A percentile compares a stretch with the other conserved stretches of the same genome.
phyloP scores from a whole-genome alignment of 1,139 yeast genomes.

The Yamadazyma pseudoaaseri region DNA sequence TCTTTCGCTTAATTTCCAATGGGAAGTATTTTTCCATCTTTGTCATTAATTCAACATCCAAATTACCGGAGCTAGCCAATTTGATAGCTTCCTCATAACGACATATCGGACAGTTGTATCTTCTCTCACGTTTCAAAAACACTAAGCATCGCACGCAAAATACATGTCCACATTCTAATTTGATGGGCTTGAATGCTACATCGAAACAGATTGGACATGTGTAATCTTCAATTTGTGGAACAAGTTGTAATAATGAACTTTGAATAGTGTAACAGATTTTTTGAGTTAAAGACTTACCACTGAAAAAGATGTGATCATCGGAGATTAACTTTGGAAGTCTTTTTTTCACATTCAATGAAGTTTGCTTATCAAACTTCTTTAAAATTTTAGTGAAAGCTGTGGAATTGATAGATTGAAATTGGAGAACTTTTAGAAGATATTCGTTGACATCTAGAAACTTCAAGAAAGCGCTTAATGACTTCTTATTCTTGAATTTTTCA shows the following conservation, averaged over 20 bases:
- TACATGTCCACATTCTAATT: constrained; percentile 60
- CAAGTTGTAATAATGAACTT: constrained; percentile 48
- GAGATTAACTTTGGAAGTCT: constrained; percentile 48
- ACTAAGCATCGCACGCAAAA: constrained; percentile 74
- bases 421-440: constrained; percentile 54
- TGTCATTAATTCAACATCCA: constrained; percentile 54
- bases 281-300: constrained; percentile 52
- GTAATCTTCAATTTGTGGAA: constrained; percentile 76
- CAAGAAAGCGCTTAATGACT: constrained; percentile 46
- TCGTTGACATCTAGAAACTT: constrained; percentile 54
- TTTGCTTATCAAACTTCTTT: constrained; percentile 74
- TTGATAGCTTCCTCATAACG: constrained; percentile 50
- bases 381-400: constrained; percentile 66
- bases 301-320: constrained; percentile 44
- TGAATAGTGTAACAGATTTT: constrained; percentile 58
- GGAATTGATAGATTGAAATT: constrained; percentile 61
- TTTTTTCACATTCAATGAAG: constrained; percentile 51
- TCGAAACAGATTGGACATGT: constrained; percentile 71
- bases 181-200: constrained; percentile 69
- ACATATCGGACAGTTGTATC: constrained; percentile 68
- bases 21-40: constrained; percentile 65
- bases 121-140: constrained; percentile 57
- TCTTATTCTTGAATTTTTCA: constrained; percentile 47
- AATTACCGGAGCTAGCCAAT: constrained; percentile 57
- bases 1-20: constrained; percentile 59